phyloP scores from a whole-genome alignment of 2,329 filamentous ascomycete genomes.

The Fusarium oligoseptatum region DNA sequence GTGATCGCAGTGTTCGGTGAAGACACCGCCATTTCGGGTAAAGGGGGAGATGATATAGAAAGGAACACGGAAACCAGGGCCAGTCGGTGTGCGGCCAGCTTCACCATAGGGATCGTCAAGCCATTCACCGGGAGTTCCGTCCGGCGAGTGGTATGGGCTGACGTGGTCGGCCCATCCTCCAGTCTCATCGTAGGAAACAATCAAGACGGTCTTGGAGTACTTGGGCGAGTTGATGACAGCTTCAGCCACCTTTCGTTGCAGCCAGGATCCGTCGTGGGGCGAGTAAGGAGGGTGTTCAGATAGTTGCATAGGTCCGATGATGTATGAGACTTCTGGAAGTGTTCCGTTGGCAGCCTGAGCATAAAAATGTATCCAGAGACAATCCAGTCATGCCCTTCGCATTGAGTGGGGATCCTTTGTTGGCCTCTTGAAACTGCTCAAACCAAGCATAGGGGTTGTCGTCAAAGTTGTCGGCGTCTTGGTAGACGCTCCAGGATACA shows the following conservation, averaged over 20 bases:
- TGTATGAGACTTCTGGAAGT: background rate
- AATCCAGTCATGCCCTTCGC: background rate
- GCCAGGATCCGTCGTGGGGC: background rate
- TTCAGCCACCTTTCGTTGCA: background rate
- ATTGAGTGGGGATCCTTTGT: conserved; percentile 37
- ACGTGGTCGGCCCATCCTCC: conserved; percentile 69
- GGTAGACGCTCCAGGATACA: conserved; percentile 64
- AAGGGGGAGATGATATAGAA: background rate
- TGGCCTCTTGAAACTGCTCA: conserved; percentile 62
- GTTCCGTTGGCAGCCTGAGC: background rate
- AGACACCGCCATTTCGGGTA: conserved; percentile 41
- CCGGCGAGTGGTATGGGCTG: conserved; percentile 62
- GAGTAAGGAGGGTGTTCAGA: conserved; percentile 2
- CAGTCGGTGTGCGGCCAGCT: background rate
- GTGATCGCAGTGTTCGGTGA: conserved; percentile 67
- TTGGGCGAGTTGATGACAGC: background rate
- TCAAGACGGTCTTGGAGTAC: conserved; percentile 58
- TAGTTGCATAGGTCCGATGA: background rate
- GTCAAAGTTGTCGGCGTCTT: conserved; percentile 65
- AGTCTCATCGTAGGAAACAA: conserved; percentile 62
- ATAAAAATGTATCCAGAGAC: background rate
- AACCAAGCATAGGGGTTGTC: conserved; percentile 69
- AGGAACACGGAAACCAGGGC: background rate
- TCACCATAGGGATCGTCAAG: conserved; percentile 13
- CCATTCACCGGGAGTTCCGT: conserved; percentile 66